These are phyloP conservation scores for Globisporangium recalcitrans DNA, from an alignment of 352 stramenopile species.

Conservation along the genomic window DNA sequence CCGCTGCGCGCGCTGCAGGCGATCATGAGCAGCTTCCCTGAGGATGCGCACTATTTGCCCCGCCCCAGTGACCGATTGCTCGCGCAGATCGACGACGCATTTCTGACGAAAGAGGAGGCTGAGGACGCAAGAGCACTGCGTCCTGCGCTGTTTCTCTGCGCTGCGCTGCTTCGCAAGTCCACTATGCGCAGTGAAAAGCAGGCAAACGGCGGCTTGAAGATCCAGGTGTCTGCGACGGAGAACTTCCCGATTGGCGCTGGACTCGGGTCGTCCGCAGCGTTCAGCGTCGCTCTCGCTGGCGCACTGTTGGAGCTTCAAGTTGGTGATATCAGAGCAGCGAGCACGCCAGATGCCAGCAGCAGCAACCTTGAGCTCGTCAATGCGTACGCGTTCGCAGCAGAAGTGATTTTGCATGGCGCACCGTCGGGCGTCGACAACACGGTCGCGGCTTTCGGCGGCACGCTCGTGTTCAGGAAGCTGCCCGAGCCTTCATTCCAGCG, in stretches of 20 bases:
- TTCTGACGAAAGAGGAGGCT: slow-evolving; percentile 35
- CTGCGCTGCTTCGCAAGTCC: slow-evolving; percentile 45
- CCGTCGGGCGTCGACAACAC: slow-evolving; percentile 92
- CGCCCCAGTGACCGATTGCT: slow-evolving; percentile 36
- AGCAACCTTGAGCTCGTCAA: slow-evolving; percentile 66
- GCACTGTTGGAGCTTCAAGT: slow-evolving; percentile 34
- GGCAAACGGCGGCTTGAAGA: slow-evolving; percentile 21
- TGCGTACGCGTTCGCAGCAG: slow-evolving; percentile 77
- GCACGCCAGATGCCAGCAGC: too few relatives aligned
- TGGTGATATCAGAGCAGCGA: too few relatives aligned
- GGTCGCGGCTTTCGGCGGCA: slow-evolving; percentile 81
- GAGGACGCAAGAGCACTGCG: slow-evolving; percentile 39
- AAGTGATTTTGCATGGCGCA: slow-evolving; percentile 87
- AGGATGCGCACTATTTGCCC: slow-evolving; percentile 50
- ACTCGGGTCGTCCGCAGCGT: slow-evolving; percentile 88
- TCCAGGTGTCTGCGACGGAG: slow-evolving; percentile 39
- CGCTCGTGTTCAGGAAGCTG: slow-evolving; percentile 74
- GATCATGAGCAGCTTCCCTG: slow-evolving; percentile 26
- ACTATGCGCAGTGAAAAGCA: slow-evolving; percentile 23
- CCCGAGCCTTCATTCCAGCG: slow-evolving; percentile 37
- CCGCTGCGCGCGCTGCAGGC: slow-evolving; percentile 22
- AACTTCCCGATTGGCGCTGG: slow-evolving; percentile 83
- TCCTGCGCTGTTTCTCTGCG: slow-evolving; percentile 54
- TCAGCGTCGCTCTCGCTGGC: slow-evolving; percentile 82
- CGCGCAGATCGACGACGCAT: slow-evolving; percentile 35